Evolutionary conservation across 2,329 filamentous ascomycete genomes (phyloP).

Genomic region (Cordyceps tenuipes): DNA sequence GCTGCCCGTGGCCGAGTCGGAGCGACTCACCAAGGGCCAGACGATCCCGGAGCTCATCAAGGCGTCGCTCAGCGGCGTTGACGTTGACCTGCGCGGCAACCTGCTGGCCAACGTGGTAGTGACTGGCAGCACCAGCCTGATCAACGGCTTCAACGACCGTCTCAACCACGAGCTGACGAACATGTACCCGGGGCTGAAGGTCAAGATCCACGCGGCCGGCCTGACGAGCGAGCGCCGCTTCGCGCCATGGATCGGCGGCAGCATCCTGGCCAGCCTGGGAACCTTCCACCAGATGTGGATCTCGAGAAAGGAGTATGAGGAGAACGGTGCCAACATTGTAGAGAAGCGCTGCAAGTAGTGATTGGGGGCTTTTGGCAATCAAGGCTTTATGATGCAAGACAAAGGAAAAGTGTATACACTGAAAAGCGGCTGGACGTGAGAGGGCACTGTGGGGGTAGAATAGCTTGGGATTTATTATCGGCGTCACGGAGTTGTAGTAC

Average conservation of each 20-base stretch:
- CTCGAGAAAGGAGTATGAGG: slow-evolving; percentile 92
- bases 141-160: slow-evolving; percentile 88
- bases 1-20: slow-evolving; percentile 39
- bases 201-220: slow-evolving; percentile 81
- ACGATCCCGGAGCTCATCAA: slow-evolving; percentile 80
- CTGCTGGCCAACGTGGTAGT: slow-evolving; percentile 87
- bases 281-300: slow-evolving; percentile 99
- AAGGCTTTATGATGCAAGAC: not conserved
- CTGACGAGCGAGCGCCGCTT: slow-evolving; percentile 84
- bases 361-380: not conserved
- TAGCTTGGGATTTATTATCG: slow-evolving; percentile 7
- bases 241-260: slow-evolving; percentile 92
- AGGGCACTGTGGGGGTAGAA: slow-evolving; percentile 2
- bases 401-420: not conserved
- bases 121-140: slow-evolving; percentile 76
- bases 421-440: not conserved
- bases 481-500: slow-evolving; percentile 11
- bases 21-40: slow-evolving; percentile 57
- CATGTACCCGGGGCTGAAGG: slow-evolving; percentile 76
- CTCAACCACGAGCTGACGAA: slow-evolving; percentile 74
- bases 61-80: slow-evolving; percentile 67
- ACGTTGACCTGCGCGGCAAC: slow-evolving; percentile 78
- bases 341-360: slow-evolving; percentile 89
- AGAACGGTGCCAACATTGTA: slow-evolving; percentile 82
- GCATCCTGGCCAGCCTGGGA: slow-evolving; percentile 87